A percentile compares a stretch with the other conserved stretches of the same genome.
These are phyloP conservation scores for Diaporthe citri DNA, from an alignment of 2,329 filamentous ascomycete genomes.

Conservation along the genomic window DNA sequence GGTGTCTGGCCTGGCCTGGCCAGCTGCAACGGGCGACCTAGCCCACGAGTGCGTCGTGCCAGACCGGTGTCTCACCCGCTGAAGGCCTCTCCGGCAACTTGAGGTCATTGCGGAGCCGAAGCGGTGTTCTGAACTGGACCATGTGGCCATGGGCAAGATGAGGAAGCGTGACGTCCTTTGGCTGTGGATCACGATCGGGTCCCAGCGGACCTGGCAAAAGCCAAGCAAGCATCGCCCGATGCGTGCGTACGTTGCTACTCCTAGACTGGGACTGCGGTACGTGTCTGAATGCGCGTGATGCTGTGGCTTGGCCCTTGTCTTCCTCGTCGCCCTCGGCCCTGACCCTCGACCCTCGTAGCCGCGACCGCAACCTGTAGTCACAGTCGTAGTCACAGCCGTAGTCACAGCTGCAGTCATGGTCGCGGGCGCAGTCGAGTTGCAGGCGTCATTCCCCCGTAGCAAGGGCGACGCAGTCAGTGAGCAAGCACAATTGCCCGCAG, in stretches of 20 bases:
- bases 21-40: conserved; percentile 24
- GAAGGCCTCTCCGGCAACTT: neutral
- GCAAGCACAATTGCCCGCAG: neutral
- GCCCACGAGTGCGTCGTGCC: conserved; percentile 5
- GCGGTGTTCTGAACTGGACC: conserved; percentile 5
- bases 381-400: neutral
- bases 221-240: conserved; percentile 33
- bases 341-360: neutral
- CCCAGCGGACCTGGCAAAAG: conserved; percentile 33
- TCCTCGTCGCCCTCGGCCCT: neutral
- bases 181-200: conserved; percentile 24
- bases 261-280: neutral
- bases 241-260: neutral
- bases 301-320: neutral
- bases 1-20: neutral
- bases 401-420: conserved; percentile 3
- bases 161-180: conserved; percentile 15
- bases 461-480: neutral
- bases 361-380: neutral
- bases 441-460: neutral
- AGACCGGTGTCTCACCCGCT: conserved; percentile 5
- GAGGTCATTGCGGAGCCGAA: neutral
- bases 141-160: neutral
- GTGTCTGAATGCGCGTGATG: neutral
- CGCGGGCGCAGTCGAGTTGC: neutral